Conservation (phyloP, 805 yeast species). For the Kurtzmaniella cleridarum region DNA sequence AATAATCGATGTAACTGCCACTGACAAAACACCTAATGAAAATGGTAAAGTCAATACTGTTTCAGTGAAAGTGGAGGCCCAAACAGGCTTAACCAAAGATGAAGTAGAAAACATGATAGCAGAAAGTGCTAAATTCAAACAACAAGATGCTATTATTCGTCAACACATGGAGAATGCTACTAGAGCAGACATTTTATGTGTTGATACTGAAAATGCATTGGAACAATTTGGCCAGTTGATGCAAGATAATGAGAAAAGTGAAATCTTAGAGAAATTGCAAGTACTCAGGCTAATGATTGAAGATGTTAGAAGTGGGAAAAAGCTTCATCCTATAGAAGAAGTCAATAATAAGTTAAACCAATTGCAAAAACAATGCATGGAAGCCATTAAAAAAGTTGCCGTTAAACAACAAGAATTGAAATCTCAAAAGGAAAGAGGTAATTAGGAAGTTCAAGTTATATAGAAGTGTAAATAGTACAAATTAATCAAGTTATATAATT, state of each 20-base stretch:
- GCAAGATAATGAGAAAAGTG: slow-evolving; percentile 43
- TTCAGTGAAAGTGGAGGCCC: slow-evolving; percentile 63
- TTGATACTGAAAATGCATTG: slow-evolving; percentile 85
- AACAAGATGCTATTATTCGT: slow-evolving; percentile 53
- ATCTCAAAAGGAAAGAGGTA: slow-evolving; percentile 9
- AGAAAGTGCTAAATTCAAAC: slow-evolving; percentile 61
- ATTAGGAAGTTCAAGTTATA: slow-evolving; percentile 1
- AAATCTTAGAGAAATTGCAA: slow-evolving; percentile 13
- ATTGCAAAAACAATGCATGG: slow-evolving; percentile 33
- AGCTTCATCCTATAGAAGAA: slow-evolving; percentile 25
- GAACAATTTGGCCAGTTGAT: slow-evolving; percentile 56
- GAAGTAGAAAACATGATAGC: slow-evolving; percentile 60
- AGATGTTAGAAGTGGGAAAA: slow-evolving; percentile 27
- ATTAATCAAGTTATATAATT: background rate
- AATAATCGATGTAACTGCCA: slow-evolving; percentile 51
- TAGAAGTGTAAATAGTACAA: too few species aligned
- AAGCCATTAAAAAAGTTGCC: slow-evolving; percentile 36
- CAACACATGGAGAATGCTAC: slow-evolving; percentile 69
- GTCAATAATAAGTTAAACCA: slow-evolving; percentile 32
- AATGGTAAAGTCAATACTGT: slow-evolving; percentile 47
- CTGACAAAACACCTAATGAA: slow-evolving; percentile 41
- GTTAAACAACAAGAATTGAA: slow-evolving; percentile 20
- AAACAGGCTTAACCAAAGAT: slow-evolving; percentile 62
- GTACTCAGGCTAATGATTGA: slow-evolving; percentile 22
- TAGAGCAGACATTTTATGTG: slow-evolving; percentile 70